Conservation (phyloP, 345 rosid species). For the Murraya koenigii region DNA sequence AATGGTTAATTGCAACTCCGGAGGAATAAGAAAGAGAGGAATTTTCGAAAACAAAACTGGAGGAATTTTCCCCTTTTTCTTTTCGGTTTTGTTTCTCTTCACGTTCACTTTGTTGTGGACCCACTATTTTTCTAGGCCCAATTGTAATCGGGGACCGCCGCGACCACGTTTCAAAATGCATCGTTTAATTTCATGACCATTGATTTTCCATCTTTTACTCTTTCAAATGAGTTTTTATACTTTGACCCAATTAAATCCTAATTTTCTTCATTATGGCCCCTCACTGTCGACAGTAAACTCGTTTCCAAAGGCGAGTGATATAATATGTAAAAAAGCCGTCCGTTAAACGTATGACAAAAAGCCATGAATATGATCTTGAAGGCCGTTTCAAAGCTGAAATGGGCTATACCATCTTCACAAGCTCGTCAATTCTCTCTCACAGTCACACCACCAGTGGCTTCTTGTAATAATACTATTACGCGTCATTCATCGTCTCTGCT, state of each 20-base stretch:
- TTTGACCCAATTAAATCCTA: background rate
- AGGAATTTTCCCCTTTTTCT: background rate
- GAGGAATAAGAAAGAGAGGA: background rate
- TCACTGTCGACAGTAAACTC: no score
- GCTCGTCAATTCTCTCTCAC: conserved; percentile 16
- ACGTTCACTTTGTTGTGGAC: background rate
- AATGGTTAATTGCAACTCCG: background rate
- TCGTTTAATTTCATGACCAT: no score
- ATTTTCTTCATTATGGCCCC: background rate
- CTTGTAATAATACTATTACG: background rate
- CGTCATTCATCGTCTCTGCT: conserved; percentile 28
- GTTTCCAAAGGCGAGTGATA: no score
- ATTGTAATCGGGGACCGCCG: background rate
- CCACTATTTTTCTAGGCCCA: background rate
- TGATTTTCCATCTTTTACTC: background rate
- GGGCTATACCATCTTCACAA: background rate
- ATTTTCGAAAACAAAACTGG: background rate
- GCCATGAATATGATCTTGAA: conserved; percentile 3
- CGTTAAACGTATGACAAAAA: background rate
- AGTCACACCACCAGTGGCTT: background rate
- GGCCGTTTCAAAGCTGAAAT: conserved; percentile 13
- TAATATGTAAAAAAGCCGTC: background rate
- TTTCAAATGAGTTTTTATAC: background rate
- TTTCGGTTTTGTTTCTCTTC: background rate
- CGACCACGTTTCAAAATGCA: background rate